Evolutionary conservation across 2,329 filamentous ascomycete genomes (phyloP), one percentile per base, ranked within the genome.

Genomic region (Hypoxylon sp.): DNA sequence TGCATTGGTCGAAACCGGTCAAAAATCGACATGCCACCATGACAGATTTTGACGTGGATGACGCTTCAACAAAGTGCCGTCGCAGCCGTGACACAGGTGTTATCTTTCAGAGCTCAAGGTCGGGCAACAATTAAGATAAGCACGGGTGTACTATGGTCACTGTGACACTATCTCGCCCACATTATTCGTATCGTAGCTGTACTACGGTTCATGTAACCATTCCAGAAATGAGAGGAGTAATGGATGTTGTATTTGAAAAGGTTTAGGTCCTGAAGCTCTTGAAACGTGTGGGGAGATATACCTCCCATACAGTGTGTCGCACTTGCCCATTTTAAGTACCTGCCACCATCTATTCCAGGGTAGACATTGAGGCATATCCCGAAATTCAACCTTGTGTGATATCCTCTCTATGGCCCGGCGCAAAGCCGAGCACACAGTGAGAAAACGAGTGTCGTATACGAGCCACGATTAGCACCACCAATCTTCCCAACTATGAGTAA

Each of bases 381-480:
- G n/a, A 11, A 11, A 26, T 46, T n/a, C 29, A 57, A 48, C 13
- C 31, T 29, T 19, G 19, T n/a, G 31, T 24, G n/a, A 51, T 68
- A 24, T 74, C 74, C 75, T 77, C 76, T 73, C 75, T 61, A 47
- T 44, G 56, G 70, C 75, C 67, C 17, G 53, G 73, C 75, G 29
- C 59, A 42, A 59, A 72, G 74, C 70, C 67, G 13, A 52, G 70
- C 70, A 65, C 48, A 63, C 70, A 47, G 76, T 73, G 76, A 77
- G 76, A 77, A 77, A 77, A 77, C 52, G 62, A 68, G 68, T 57
- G 67, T 71, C 67, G 61, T n/a, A 48, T 52, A 57, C 17, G 50
- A 19, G 39, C 26, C 17, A 52, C 14, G 48, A 53, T 33, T 44
- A 47, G 31, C 33, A 26, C 59, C 33, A 26, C 59, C 54, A 26